Evolutionary conservation across 805 yeast genomes (phyloP).

Genomic region (Metschnikowia gruessii): DNA sequence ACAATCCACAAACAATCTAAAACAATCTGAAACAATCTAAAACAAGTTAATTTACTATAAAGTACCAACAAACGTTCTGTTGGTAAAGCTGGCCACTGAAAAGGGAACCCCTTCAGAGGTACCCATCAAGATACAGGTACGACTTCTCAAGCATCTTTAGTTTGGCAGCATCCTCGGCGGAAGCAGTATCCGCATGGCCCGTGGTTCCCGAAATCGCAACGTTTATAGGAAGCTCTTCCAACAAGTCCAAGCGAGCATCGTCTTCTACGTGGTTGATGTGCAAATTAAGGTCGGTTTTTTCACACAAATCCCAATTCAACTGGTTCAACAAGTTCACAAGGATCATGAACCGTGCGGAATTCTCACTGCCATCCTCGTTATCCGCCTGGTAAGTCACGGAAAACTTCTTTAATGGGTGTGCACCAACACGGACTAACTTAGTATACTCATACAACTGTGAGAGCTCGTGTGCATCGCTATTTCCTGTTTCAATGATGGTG

Average conservation of each 20-base stretch:
- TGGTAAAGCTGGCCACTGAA: too few species aligned
- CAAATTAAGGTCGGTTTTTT: conserved; percentile 9
- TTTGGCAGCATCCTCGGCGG: conserved; percentile 1
- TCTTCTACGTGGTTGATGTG: conserved; percentile 12
- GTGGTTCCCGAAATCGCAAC: conserved; percentile 10
- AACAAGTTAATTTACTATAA: too few species aligned
- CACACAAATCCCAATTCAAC: conserved; percentile 16
- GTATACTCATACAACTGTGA: conserved; percentile 9
- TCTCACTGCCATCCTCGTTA: conserved; percentile 10
- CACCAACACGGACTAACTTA: conserved; percentile 7
- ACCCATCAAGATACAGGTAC: conserved; percentile 14
- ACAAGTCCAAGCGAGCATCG: conserved; percentile 14
- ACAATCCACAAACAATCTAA: too few species aligned
- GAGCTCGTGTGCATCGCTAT: conserved; percentile 6
- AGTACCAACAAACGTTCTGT: too few species aligned
- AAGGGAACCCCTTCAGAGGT: conserved; percentile 2
- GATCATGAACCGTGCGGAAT: conserved; percentile 15
- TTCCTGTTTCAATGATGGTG: conserved; percentile 8
- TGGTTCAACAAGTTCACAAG: conserved; percentile 14
- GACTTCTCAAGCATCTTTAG: conserved; percentile 11
- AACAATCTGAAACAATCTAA: too few species aligned
- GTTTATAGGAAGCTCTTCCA: conserved; percentile 16
- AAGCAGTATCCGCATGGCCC: not conserved
- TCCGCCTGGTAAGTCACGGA: conserved; percentile 15
- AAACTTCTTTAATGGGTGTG: conserved; percentile 6